phyloP scores from a whole-genome alignment of 2,329 filamentous ascomycete species.

The Fusarium liriodendri region DNA sequence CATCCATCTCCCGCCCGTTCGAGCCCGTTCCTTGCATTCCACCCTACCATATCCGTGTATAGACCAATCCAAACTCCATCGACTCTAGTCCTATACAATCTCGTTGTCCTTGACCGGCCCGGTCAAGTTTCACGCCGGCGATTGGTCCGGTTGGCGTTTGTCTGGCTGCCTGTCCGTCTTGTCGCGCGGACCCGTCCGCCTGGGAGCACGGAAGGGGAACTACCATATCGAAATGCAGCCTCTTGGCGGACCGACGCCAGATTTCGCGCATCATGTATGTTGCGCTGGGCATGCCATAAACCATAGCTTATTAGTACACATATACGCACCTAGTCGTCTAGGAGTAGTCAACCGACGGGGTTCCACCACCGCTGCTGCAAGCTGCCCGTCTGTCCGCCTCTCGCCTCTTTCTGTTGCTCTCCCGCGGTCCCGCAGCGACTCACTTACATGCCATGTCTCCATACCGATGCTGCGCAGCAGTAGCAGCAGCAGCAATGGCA shows the following conservation, averaged over 20 bases:
- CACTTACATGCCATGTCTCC: slow-evolving; percentile 27
- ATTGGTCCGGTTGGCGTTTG: slow-evolving; percentile 36
- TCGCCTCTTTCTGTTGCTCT: slow-evolving; percentile 3
- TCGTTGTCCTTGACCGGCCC: slow-evolving; percentile 30
- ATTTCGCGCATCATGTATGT: slow-evolving; percentile 33
- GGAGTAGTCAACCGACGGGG: slow-evolving; percentile 2
- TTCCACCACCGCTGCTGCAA: slow-evolving; percentile 18
- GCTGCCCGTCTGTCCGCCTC: not conserved
- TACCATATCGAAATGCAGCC: slow-evolving; percentile 16
- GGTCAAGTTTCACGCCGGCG: slow-evolving; percentile 24
- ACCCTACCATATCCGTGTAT: not conserved
- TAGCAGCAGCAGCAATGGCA: not conserved
- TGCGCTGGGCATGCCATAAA: slow-evolving; percentile 16
- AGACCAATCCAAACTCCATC: not conserved
- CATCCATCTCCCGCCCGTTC: not conserved
- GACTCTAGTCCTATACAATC: slow-evolving; percentile 7
- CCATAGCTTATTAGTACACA: not conserved
- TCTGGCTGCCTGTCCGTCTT: not conserved
- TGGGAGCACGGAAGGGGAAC: slow-evolving; percentile 30
- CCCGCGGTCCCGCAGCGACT: slow-evolving; percentile 4
- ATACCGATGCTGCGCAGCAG: slow-evolving; percentile 10
- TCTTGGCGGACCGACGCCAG: slow-evolving; percentile 19
- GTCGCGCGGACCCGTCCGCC: slow-evolving; percentile 33
- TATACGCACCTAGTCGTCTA: not conserved
- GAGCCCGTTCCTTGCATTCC: slow-evolving; percentile 23